Evolutionary conservation across 1,284 basidiomycete species (phyloP), one percentile per base, ranked within the genome.

Genomic region (Pyrrhoderma noxium): DNA sequence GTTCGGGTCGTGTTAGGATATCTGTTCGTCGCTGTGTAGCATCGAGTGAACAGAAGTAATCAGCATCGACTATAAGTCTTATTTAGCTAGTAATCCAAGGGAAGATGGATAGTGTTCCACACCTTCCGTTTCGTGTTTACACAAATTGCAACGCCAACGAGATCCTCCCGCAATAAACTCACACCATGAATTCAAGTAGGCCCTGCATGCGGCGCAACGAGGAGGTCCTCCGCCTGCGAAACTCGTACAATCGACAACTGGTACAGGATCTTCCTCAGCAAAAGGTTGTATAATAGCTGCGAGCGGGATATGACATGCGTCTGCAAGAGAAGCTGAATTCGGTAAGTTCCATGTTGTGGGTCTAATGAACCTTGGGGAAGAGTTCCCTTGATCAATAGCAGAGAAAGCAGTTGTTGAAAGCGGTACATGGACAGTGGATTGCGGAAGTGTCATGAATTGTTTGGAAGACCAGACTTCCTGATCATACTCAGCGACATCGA

Each of bases 131-230:
- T 88, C 79, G 55, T 82, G 79, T 7, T 75, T 71, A 67, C 96
- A 99, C 3, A 99, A 66, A 71, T 98, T 99, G 68, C 96, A 99
- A 59, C 79, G 82, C 90, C 93, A 99, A 58, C 76, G 80, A 56
- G 80, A 79, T 2, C 96, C 96, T 8, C 90, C 91, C 35, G 89
- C 79, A 14, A 82, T 73, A 79, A 91, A 99, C 27, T 76, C 74
- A 63, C 87, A 93, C 93, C 93, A 99, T 0, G 94, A 86, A 65
- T 98, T 99, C 62, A 99, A 78, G 67, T 99, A 99, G 0, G 79
- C 91, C 58, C 92, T 77, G 68, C 96, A 99, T 41, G 79, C 74
- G 49, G 77, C 80, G 64, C 96, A 99, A 35, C 96, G 77, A 11
- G 89, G 80, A 13, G 95, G 96, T 8, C 93, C 94, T 7, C 67